Base-by-base conservation (phyloP, 2,329 filamentous ascomycete species). In the Colletotrichum tanaceti region DNA sequence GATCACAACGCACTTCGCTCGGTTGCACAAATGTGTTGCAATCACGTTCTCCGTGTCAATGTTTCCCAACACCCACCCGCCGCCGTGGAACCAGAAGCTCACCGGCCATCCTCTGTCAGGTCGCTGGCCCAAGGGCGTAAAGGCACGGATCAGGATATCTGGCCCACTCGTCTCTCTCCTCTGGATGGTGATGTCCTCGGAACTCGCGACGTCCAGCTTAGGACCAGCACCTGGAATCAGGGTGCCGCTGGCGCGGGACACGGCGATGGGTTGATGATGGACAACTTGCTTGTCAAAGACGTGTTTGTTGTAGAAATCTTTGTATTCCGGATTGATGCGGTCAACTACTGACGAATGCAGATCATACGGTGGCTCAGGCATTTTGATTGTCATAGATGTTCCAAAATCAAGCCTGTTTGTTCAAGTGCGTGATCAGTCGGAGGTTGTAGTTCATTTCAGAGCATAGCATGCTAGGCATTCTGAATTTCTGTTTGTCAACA, bases 41-140 rank as follows among this genome's bases (percentile, higher is more conserved):
- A 88, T 83, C 4, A 82, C 80, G 71, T 89, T 88, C 76, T 89
- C 87, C 0, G 85, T 87, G 68, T 86, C 80, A 50, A 88, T 86
- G 53, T 84, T 86, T 0, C 86, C 86, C 38, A 88, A 72, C 3
- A 88, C 86, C 85, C 86, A 89, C 4, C 86, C 87, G 1, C 86
- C 86, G 5, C 86, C 87, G 71, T 89, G 87, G 72, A 83, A 86
- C 73, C 87, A 89, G 4, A 89, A 71, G 74, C 85, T 82, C 9
- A 84, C 80, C 2, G 86, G 86, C 86, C 86, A 89, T 32, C 87
- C 86, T 0, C 71, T 72, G 0, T 72, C 75, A 0, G 85, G 85
- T 13, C 67, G 77, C 5, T 77, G 70, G 0, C 83, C 83, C 5
- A 75, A 73, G 0, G 87, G 86, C 1, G 82, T 86, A 71, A 88